phyloP scores from a whole-genome alignment of 345 rosid species.

The Capsella bursapastoris region DNA sequence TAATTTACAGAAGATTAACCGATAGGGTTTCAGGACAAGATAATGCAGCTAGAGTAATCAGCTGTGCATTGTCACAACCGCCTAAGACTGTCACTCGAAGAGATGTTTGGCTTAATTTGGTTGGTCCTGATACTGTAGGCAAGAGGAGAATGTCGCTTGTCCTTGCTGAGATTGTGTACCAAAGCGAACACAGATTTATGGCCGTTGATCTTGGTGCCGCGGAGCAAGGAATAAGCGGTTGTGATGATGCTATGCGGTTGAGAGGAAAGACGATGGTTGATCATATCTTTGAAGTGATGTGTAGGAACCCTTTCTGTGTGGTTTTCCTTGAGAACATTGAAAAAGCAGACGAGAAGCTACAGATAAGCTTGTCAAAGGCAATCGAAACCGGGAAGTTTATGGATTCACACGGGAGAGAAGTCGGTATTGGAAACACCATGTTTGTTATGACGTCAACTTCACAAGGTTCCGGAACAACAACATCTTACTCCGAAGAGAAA shows the following conservation, averaged over 20 bases:
- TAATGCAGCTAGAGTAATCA: constrained; percentile 60
- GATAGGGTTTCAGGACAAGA: constrained; percentile 65
- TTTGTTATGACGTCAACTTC: constrained; percentile 59
- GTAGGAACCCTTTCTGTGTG: constrained; percentile 61
- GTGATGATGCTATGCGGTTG: constrained; percentile 43
- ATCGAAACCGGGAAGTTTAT: constrained; percentile 58
- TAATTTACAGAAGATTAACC: constrained; percentile 52
- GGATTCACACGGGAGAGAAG: constrained; percentile 74
- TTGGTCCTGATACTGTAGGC: constrained; percentile 59
- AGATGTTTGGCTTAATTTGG: constrained; percentile 71
- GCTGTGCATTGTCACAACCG: constrained; percentile 45
- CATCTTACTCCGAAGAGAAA: constrained; percentile 55
- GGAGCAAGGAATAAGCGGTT: constrained; percentile 31
- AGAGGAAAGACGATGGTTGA: constrained; percentile 78
- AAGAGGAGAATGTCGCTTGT: constrained; percentile 64
- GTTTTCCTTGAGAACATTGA: constrained; percentile 79
- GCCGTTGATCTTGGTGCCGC: constrained; percentile 56
- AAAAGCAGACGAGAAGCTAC: constrained; percentile 63
- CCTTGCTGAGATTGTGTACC: constrained; percentile 60
- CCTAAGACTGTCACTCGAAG: constrained; percentile 47
- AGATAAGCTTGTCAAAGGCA: constrained; percentile 58
- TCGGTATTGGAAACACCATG: constrained; percentile 57
- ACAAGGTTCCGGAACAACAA: constrained; percentile 22
- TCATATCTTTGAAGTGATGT: constrained; percentile 62
- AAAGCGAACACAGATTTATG: constrained; percentile 59